Base-by-base conservation (phyloP, 1,139 yeast genomes). In the Magnusiomyces suaveolens region DNA sequence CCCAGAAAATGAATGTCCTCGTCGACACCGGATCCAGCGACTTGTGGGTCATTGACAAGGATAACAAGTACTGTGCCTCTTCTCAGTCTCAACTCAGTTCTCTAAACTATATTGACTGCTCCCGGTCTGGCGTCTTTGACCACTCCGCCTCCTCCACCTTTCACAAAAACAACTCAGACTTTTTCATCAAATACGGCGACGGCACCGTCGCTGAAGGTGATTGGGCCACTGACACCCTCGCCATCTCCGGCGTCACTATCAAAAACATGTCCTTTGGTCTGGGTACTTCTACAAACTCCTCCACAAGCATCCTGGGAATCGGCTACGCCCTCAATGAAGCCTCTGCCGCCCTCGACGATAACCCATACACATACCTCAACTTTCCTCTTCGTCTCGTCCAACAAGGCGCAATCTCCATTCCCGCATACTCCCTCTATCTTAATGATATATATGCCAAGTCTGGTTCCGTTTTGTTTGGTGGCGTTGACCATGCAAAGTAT, bases 21-120 rank as follows among this genome's bases (percentile, higher is more conserved):
- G 67, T 84, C 47, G 89, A 83, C 64, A 82, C 88, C 3, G 88
- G 88, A 0, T 81, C 87, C 1, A 75, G 85, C 6, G 89, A 83
- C 65, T 69, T 83, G 59, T 83, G 88, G 88, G 78, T 82, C 41
- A 66, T 68, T 59, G 64, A 66, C 39, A 56, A 63, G 25, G 57
- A 56, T n/a, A 72, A 71, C 58, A 71, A 71, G 1, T 68, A 62
- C 59, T 66, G 70, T 58, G 62, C 69, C 0, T 3, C 23, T 14
- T 23, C 36, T 24, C 23, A 24, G 6, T 24, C 43, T 26, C 52
- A 51, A 43, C 24, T 48, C 38, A 69, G 53, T 77, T 82, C 48
- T 3, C 18, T 43, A 44, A 43, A 43, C 12, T 33, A 29, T 16
- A 21, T 47, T 23, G 51, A 55, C 48, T 57, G 59, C 51, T 23